Conservation (phyloP, 2,329 filamentous ascomycete genomes). For the Thielaviopsis ethacetica region DNA sequence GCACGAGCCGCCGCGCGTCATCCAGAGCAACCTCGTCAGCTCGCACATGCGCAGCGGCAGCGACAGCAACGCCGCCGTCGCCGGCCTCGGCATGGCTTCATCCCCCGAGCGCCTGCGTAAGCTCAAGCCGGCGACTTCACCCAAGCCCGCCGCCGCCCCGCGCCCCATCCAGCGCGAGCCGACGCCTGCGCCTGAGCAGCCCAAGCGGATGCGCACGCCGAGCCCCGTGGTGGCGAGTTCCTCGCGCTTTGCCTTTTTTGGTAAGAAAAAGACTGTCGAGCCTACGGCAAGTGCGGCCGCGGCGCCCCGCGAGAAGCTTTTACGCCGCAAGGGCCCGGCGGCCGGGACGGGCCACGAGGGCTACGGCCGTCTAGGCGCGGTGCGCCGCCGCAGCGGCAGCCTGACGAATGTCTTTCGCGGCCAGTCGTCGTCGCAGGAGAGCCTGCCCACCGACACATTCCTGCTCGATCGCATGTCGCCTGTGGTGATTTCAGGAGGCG, state of each 20-base stretch:
- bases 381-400: slow-evolving; percentile 48
- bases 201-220: slow-evolving; percentile 25
- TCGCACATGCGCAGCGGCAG: slow-evolving; percentile 31
- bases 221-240: slow-evolving; percentile 39
- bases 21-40: slow-evolving; percentile 44
- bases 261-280: slow-evolving; percentile 48
- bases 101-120: slow-evolving; percentile 1
- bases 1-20: slow-evolving; percentile 34
- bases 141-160: no score
- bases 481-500: slow-evolving; percentile 49
- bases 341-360: slow-evolving; percentile 93
- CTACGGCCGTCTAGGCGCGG: slow-evolving; percentile 49
- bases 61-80: slow-evolving; percentile 19
- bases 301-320: slow-evolving; percentile 41
- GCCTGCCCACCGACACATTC: slow-evolving; percentile 37
- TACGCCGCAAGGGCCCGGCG: slow-evolving; percentile 57
- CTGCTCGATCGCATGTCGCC: slow-evolving; percentile 46
- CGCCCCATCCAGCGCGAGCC: not conserved
- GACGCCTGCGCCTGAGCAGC: slow-evolving; percentile 13
- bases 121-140: not conserved
- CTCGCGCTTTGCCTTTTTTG: slow-evolving; percentile 62
- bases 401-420: slow-evolving; percentile 29
- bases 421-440: slow-evolving; percentile 34
- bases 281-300: slow-evolving; percentile 18
- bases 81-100: slow-evolving; percentile 14